A percentile compares a stretch with the other conserved stretches of the same genome.
These are phyloP conservation scores for Neoboletus brunneissimus DNA, from an alignment of 768 basidiomycete genomes.

Conservation along the genomic window DNA sequence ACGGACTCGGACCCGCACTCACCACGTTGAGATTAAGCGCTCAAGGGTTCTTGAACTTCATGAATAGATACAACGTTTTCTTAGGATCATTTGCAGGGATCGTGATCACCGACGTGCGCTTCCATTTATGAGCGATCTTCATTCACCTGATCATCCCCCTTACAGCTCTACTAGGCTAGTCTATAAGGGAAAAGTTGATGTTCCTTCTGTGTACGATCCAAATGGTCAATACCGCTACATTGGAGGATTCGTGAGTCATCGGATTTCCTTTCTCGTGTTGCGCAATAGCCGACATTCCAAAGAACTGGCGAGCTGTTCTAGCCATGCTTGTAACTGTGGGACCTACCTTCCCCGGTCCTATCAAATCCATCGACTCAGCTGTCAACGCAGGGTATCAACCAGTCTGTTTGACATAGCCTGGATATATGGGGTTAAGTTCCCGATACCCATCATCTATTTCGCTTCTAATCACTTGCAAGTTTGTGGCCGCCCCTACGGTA, in stretches of 20 bases:
- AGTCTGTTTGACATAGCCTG: constrained; percentile 71
- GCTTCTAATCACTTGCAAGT: constrained; percentile 9
- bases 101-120: constrained; percentile 55
- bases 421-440: constrained; percentile 65
- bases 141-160: constrained; percentile 1
- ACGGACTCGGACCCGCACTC: neutral
- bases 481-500: constrained; percentile 22
- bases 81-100: constrained; percentile 83
- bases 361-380: constrained; percentile 65
- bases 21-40: constrained; percentile 35
- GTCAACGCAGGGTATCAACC: constrained; percentile 56
- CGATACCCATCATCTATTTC: neutral
- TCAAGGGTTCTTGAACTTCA: constrained; percentile 70
- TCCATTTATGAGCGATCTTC: neutral
- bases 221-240: constrained; percentile 76
- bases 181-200: constrained; percentile 68
- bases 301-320: constrained; percentile 82
- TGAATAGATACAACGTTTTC: constrained; percentile 84
- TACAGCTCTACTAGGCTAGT: constrained; percentile 79
- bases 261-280: neutral
- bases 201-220: constrained; percentile 82
- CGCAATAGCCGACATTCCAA: neutral
- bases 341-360: constrained; percentile 74
- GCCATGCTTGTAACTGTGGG: constrained; percentile 68
- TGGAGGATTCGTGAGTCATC: constrained; percentile 61